Base-by-base conservation (phyloP, 306 rosid genomes). In the Mucuna pruriens region DNA sequence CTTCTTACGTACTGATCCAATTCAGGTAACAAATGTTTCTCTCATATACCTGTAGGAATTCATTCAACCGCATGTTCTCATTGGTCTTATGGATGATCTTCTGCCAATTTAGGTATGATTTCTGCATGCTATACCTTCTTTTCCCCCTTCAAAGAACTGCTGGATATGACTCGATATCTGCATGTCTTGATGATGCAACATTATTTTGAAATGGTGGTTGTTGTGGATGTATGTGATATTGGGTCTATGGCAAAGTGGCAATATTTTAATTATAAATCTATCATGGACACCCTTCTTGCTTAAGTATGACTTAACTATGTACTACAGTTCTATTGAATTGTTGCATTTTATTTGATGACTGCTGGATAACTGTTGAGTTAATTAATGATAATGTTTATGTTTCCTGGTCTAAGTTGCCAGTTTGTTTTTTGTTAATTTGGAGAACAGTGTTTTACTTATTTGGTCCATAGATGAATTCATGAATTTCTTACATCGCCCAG, bases 1-100 rank as follows among this genome's bases (percentile, higher is more conserved):
- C 83, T 93, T 96, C 82, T 81, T 92, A 9, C 94, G 90, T 19
- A 38, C 88, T 19, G 97, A 96, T 85, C 89, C 98, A 15, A 83
- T 96, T 80, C 98, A 93, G 94, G 99, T 93, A 75, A 74, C 9
- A 38, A 40, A 22, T 38, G 42, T 39, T 60, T 39, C 36, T 22
- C 52, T 77, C 68, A 57, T 54, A 40, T 36, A 34, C 48, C 16
- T 15, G 10, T 81, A 25, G 49, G 68, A 51, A 7, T 78, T 49
- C 45, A 48, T 72, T 52, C 45, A 49, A 29, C 45, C 3, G 4
- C 68, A 48, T 76, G 23, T 57, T 36, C 9, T 19, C 49, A 29
- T 48, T 63, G 4, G 11, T 57, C 34, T 36, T 60, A 4, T 33
- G 25, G 26, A 29, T 85, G 40, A 46, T 25, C 61, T 48, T 17